Conservation (phyloP, 805 yeast species). For the Yarrowia hollandica region DNA sequence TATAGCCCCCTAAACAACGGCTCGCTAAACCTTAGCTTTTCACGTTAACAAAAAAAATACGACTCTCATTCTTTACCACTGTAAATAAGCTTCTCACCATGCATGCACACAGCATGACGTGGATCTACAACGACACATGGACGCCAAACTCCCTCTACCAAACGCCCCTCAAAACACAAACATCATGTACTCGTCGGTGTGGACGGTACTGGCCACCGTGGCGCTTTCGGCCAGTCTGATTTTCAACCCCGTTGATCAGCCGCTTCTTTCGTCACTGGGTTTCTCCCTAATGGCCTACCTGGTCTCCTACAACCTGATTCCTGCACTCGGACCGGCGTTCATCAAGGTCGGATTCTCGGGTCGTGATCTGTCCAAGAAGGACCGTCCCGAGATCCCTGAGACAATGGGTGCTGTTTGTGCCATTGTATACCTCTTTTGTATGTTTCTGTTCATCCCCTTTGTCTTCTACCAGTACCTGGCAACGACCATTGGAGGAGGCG, state of each 20-base stretch:
- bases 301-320: slow-evolving; percentile 61
- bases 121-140: not conserved
- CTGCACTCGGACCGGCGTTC: slow-evolving; percentile 65
- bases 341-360: slow-evolving; percentile 81
- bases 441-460: slow-evolving; percentile 86
- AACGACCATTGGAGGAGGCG: slow-evolving; percentile 60
- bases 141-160: not conserved
- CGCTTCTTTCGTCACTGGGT: slow-evolving; percentile 62
- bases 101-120: slow-evolving; percentile 19
- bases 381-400: slow-evolving; percentile 79
- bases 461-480: slow-evolving; percentile 75
- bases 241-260: slow-evolving; percentile 42
- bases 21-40: not conserved
- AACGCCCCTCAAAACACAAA: not conserved
- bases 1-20: not conserved
- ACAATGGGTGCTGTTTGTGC: slow-evolving; percentile 91
- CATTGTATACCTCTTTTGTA: slow-evolving; percentile 70
- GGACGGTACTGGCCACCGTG: slow-evolving; percentile 25
- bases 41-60: not conserved
- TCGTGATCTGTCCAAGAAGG: slow-evolving; percentile 74
- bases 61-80: too few species aligned
- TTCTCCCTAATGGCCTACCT: slow-evolving; percentile 68
- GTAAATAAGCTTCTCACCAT: not conserved
- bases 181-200: slow-evolving; percentile 16
- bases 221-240: slow-evolving; percentile 31